Evolutionary conservation across 306 rosid genomes (phyloP).

Genomic region (Castanea crenata): DNA sequence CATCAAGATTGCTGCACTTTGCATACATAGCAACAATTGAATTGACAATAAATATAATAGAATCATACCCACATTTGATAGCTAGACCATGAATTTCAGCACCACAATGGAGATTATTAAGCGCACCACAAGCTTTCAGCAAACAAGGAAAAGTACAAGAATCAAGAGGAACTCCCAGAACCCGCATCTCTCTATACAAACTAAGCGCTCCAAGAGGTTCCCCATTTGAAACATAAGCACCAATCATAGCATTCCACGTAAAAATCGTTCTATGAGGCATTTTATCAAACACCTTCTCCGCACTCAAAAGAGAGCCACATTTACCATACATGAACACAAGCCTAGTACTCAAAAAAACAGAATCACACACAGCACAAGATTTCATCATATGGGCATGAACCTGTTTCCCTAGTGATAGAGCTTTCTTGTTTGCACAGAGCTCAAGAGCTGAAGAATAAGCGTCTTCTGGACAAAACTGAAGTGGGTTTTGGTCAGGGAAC

Average conservation of each 20-base stretch:
- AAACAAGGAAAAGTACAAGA: constrained; percentile 58
- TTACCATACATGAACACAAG: constrained; percentile 61
- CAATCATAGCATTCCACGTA: constrained; percentile 75
- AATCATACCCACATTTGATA: constrained; percentile 50
- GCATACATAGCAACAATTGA: constrained; percentile 74
- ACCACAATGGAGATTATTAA: constrained; percentile 32
- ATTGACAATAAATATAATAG: constrained; percentile 48
- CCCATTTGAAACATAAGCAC: constrained; percentile 57
- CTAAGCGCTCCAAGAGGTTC: constrained; percentile 44
- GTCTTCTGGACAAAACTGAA: constrained; percentile 29
- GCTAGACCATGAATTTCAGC: constrained; percentile 67
- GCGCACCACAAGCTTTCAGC: constrained; percentile 51
- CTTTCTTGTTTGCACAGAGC: constrained; percentile 47
- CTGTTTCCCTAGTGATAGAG: constrained; percentile 55
- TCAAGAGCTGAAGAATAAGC: constrained; percentile 57
- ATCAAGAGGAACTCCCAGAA: constrained; percentile 40
- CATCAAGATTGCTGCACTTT: constrained; percentile 46
- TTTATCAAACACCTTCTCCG: constrained; percentile 55
- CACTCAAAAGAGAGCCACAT: constrained; percentile 44
- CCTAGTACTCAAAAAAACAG: constrained; percentile 54
- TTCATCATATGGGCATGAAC: constrained; percentile 60
- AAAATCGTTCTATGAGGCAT: constrained; percentile 55
- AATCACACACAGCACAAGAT: constrained; percentile 19
- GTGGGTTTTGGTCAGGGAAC: constrained; percentile 10
- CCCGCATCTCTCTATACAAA: constrained; percentile 54